Percentiles rank a stretch among this genome's conserved stretches.
These are phyloP conservation scores for Eucalyptus tenuipes DNA, from an alignment of 345 rosid species.

Conservation along the genomic window DNA sequence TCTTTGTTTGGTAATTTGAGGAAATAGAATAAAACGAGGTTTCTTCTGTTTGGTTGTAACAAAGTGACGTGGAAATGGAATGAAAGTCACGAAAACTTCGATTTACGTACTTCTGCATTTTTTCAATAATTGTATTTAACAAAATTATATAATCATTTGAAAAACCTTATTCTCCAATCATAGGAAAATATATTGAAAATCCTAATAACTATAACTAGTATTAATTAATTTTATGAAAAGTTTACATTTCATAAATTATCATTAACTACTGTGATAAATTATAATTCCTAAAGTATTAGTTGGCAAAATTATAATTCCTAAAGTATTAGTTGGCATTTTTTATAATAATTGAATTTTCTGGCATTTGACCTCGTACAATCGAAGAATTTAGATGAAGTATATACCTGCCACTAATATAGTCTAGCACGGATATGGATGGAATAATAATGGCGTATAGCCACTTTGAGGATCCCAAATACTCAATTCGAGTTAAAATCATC, in stretches of 20 bases:
- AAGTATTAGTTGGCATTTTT: not conserved
- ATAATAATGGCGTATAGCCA: not conserved
- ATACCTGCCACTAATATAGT: not conserved
- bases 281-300: not conserved
- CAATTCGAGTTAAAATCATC: not conserved
- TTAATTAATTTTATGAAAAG: not conserved
- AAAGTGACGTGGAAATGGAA: not conserved
- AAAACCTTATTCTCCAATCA: not conserved
- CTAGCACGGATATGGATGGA: not conserved
- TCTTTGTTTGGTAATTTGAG: not conserved
- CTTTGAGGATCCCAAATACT: not conserved
- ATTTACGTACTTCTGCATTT: not conserved
- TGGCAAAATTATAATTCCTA: not conserved
- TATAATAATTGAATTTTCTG: not conserved
- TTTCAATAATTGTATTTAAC: not conserved
- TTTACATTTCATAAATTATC: not conserved
- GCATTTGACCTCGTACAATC: not conserved
- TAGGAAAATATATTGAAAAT: not conserved
- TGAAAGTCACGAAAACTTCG: not conserved
- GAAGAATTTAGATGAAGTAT: not conserved
- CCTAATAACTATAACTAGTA: not conserved
- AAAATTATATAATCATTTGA: not conserved
- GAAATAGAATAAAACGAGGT: not conserved
- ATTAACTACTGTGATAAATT: not conserved
- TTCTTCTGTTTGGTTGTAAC: not conserved